Base-by-base conservation (phyloP, 1,139 yeast genomes). In the Diutina pseudorugosa region DNA sequence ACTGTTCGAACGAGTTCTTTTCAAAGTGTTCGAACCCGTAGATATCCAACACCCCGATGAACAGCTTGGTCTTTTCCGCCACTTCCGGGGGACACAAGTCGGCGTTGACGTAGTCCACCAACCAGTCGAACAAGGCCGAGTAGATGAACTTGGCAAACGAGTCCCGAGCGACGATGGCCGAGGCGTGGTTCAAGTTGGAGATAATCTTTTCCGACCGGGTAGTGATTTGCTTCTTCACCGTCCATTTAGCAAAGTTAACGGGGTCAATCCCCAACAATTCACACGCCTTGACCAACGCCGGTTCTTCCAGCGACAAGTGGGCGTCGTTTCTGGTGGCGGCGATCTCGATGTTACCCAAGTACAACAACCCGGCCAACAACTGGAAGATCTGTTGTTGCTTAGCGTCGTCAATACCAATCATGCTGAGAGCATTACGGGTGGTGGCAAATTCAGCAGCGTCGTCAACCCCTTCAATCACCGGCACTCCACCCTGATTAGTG, bases 21-120 rank as follows among this genome's bases (percentile, higher is more conserved):
- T 89, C 91, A 66, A 93, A 93, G 71, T 91, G 97, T 68, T 93
- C 98, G 66, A 93, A 93, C 45, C 98, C 98, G 65, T 91, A 91
- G 61, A 93, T 93, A 82, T 93, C 99, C 63, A 93, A 76, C 33
- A 93, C 98, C 66, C 99, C 99, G 64, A 93, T 93, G 61, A 93
- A 93, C 1, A 90, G 79, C 54, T 77, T 72, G 53, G 85, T 78
- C 51, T 75, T 67, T 12, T 74, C 72, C 51, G 76, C 75, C 51
- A 85, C 81, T 49, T 81, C 83, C 8, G 88, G 82, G 5, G 89
- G 85, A 66, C 95, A 86, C 61, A 93, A 77, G 62, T 89, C 95
- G 41, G 76, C 65, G 65, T 93, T 93, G 59, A 91, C 88, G 57
- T 83, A 82, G 52, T 77, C 82, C 36, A 93, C 98, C 57, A 93